Evolutionary conservation across 2,329 filamentous ascomycete genomes (phyloP).

Genomic region (Clonostachys chloroleuca): DNA sequence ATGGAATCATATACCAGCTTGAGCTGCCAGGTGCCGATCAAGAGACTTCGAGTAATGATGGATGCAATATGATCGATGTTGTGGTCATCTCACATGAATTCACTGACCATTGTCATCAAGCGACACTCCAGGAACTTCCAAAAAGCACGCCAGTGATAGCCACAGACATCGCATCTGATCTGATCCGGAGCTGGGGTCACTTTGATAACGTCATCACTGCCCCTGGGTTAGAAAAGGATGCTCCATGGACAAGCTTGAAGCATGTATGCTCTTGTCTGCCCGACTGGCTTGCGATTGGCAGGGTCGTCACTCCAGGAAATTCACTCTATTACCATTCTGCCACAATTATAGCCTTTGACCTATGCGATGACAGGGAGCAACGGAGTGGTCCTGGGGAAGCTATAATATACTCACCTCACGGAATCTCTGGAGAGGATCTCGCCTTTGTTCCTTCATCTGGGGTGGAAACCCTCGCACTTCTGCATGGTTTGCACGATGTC

Average conservation of each 20-base stretch:
- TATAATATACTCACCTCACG: conserved; percentile 61
- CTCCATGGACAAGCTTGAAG: conserved; percentile 8
- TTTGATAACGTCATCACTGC: conserved; percentile 51
- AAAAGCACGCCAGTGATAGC: conserved; percentile 53
- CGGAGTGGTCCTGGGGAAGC: conserved; percentile 35
- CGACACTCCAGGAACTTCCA: conserved; percentile 53
- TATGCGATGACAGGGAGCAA: conserved; percentile 4
- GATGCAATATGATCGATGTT: conserved; percentile 44
- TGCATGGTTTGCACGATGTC: conserved; percentile 63
- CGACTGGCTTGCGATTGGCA: conserved; percentile 56
- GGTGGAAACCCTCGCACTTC: conserved; percentile 49
- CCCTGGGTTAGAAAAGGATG: conserved; percentile 31
- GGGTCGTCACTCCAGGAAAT: conserved; percentile 48
- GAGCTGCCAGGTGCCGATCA: conserved; percentile 22
- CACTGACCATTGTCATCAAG: conserved; percentile 62
- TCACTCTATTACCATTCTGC: conserved; percentile 59
- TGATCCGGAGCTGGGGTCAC: conserved; percentile 54
- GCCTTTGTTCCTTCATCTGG: conserved; percentile 29
- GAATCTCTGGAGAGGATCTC: conserved; percentile 44
- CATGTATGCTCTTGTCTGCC: conserved; percentile 33
- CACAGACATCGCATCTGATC: conserved; percentile 49
- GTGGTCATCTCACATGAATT: conserved; percentile 63
- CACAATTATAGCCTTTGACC: conserved; percentile 50
- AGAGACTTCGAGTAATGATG: neutral
- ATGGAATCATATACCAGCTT: conserved; percentile 41